Percentiles rank a stretch among this genome's conserved stretches.
Conservation (phyloP, 805 yeast species). For the Saccharomycopsis fibuligera region DNA sequence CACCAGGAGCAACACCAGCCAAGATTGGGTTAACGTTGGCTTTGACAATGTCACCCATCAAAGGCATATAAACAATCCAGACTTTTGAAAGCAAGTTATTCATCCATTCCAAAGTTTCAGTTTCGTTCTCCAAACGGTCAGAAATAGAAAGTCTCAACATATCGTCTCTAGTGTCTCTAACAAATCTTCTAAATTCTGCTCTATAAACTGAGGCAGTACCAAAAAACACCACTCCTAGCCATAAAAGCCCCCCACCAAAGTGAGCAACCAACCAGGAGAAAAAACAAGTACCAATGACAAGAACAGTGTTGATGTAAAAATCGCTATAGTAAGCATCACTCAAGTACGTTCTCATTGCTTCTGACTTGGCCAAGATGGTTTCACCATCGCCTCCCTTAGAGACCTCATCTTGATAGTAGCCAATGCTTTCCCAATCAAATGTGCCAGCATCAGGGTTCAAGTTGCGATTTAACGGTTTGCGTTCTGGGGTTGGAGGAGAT, state of each 20-base stretch:
- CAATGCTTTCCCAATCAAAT: slow-evolving; percentile 20
- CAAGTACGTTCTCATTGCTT: slow-evolving; percentile 50
- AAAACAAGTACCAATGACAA: slow-evolving; percentile 64
- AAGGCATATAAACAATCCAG: slow-evolving; percentile 89
- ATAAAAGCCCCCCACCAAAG: slow-evolving; percentile 57
- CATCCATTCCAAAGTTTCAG: slow-evolving; percentile 78
- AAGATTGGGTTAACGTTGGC: slow-evolving; percentile 61
- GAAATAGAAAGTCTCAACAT: slow-evolving; percentile 58
- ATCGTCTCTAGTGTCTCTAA: slow-evolving; percentile 70
- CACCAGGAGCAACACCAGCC: slow-evolving; percentile 73
- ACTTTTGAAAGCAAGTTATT: slow-evolving; percentile 71
- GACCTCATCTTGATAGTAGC: slow-evolving; percentile 7
- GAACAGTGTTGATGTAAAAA: slow-evolving; percentile 61
- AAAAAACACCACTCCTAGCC: slow-evolving; percentile 52
- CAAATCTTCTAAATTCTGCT: slow-evolving; percentile 68
- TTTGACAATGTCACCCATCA: slow-evolving; percentile 67
- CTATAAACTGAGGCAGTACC: slow-evolving; percentile 63
- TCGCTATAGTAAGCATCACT: slow-evolving; percentile 66
- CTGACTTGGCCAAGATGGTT: slow-evolving; percentile 27
- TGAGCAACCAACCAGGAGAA: slow-evolving; percentile 65
- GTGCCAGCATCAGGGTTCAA: slow-evolving; percentile 18
- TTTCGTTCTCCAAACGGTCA: slow-evolving; percentile 53
- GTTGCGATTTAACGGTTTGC: slow-evolving; percentile 5
- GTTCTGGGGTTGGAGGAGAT: too few relatives aligned
- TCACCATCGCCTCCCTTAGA: slow-evolving; percentile 14